These are phyloP conservation scores for Cadophora gregata DNA, from an alignment of 2,329 filamentous ascomycete genomes.

Conservation along the genomic window DNA sequence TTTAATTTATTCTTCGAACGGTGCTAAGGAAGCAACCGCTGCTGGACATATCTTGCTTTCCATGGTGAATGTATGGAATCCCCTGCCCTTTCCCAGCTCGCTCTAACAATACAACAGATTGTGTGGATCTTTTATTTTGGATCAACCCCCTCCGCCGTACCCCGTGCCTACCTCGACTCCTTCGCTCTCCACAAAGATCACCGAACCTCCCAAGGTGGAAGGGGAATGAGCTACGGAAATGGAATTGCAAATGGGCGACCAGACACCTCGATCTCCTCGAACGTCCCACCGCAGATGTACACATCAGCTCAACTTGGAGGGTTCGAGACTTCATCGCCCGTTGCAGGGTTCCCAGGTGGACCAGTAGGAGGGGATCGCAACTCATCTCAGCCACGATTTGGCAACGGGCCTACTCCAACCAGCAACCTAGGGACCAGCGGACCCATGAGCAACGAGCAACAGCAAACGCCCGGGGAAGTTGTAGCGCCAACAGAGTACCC, in stretches of 20 bases:
- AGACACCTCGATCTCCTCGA: constrained; percentile 81
- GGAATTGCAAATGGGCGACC: constrained; percentile 67
- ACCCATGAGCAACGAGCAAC: constrained; percentile 41
- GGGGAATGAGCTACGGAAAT: constrained; percentile 72
- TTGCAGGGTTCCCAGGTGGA: constrained; percentile 49
- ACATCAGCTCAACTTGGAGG: constrained; percentile 93
- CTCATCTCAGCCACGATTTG: constrained; percentile 57
- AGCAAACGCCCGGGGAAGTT: constrained; percentile 55
- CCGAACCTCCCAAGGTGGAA: constrained; percentile 40
- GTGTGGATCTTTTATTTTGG: constrained; percentile 99
- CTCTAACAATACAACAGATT: constrained; percentile 61
- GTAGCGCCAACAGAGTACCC: constrained; percentile 89
- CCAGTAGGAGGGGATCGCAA: constrained; percentile 57
- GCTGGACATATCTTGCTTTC: constrained; percentile 94
- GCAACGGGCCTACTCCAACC: constrained; percentile 51
- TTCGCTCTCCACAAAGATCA: constrained; percentile 91
- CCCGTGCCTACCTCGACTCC: constrained; percentile 91
- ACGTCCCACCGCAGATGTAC: constrained; percentile 91
- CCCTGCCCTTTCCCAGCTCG: neutral
- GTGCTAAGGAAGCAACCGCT: constrained; percentile 81
- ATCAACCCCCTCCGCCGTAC: constrained; percentile 83
- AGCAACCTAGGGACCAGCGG: constrained; percentile 44
- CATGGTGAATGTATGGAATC: constrained; percentile 80
- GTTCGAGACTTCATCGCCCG: constrained; percentile 93
- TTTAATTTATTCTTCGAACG: constrained; percentile 77